Evolutionary conservation across 2,329 filamentous ascomycete species (phyloP), one percentile per base, ranked within the genome.

Genomic region (Phyllosticta citrichinensis): DNA sequence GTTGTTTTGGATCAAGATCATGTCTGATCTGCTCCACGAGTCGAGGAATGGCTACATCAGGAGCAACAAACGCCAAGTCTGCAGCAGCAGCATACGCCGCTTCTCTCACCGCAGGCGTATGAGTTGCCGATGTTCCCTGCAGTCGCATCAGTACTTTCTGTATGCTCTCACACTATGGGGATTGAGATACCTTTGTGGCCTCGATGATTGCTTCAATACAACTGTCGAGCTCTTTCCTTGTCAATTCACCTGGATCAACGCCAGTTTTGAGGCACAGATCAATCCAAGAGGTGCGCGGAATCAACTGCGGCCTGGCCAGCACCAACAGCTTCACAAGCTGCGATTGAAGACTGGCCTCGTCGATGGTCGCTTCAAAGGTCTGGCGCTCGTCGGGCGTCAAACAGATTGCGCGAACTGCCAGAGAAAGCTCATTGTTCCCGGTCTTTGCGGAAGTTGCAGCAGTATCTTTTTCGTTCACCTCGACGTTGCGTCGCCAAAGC

Each of bases 31-130:
- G 83, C 27, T 85, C 76, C 25, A 97, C 83, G 24, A 99, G 81
- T 8, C 83, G 82, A 4, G 90, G 83, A 20, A 91, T 87, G 74
- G 96, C 88, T 17, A 79, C 79, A 52, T 94, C 88, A 0, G 94
- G 94, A 4, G 93, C 89, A 25, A 99, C 91, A 69, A 99, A 99
- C 2, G 90, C 92, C 62, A 99, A 80, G 69, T 97, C 94, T 47
- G 92, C 91, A 11, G 90, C 89, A 8, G 93, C 91, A 66, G 86
- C 86, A 73, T 87, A 95, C 3, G 93, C 89, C 58, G 93, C 93
- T 51, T 78, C 75, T 68, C 84, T 86, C 52, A 89, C 77, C 2
- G 57, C 64, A 2, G 70, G 68, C 2, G 60, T 62, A 33, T 62
- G 22, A 70, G 70, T 14, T 56, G 61, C 10, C 65, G 60, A 55